Evolutionary conservation across 2,329 filamentous ascomycete species (phyloP), one percentile per base, ranked within the genome.

Genomic region (Nectriaceae sp.): DNA sequence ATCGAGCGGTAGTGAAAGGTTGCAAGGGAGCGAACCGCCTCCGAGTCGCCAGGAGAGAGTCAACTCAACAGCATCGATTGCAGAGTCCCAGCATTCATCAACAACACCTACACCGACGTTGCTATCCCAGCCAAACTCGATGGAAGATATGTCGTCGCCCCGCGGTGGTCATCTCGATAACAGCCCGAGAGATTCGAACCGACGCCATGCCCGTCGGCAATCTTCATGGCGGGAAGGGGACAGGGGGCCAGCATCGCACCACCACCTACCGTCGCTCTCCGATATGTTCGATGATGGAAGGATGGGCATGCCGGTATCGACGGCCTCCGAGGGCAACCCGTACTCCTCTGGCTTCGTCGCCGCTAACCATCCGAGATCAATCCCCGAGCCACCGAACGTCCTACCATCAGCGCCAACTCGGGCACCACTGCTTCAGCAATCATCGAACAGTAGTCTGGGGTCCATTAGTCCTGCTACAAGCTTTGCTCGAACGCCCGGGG

Each of bases 141-240:
- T 69, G 1, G 76, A 80, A 16, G 78, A 78, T 1, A 46, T 72
- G 15, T 65, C 70, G 15, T 81, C 78, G 4, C 77, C 78, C 2
- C 68, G 64, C 29, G 56, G 62, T 4, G 46, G 61, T 3, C 64
- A 68, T 3, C 68, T 73, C 21, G 76, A 77, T 5, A 53, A 53
- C 8, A 68, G 62, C 20, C 60, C 64, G 2, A 50, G 52, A 22
- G 60, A 68, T 3, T 42, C 60, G n/a, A 54, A 61, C 6, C 60
- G 56, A 3, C 58, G 64, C 21, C 57, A 61, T 21, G 55, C 62
- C 10, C 56, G 55, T 37, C 52, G 65, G 53, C 44, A 60, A 55
- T 52, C 65, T 40, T 52, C 59, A 11, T 59, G 66, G 66, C 48
- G 64, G 56, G 57, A 58, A 36, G 45, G 60, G 48, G 46, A 42